Conservation (phyloP, 2,329 filamentous ascomycete genomes). For the Penicillium olsonii region DNA sequence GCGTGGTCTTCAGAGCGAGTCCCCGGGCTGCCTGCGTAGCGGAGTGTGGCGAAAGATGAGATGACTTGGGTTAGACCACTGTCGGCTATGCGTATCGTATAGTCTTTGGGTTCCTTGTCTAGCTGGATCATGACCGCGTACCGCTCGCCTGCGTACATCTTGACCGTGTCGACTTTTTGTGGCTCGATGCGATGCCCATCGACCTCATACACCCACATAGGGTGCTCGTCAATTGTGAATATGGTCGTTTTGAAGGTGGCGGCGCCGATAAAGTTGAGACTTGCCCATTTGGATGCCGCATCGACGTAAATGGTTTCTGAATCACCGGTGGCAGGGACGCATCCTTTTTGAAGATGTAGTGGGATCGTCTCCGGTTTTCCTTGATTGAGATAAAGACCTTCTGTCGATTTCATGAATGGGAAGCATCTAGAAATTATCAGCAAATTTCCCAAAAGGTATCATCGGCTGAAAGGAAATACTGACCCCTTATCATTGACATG, state of each 20-base stretch:
- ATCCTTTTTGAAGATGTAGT: background rate
- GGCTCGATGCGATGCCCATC: conserved; percentile 44
- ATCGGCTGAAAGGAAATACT: background rate
- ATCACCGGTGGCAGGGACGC: background rate
- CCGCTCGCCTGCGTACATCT: conserved; percentile 33
- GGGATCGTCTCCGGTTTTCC: background rate
- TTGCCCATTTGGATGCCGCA: background rate
- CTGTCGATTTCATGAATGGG: conserved; percentile 10
- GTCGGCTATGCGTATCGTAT: conserved; percentile 56
- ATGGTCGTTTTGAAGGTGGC: conserved; percentile 41
- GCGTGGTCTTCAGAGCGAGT: background rate
- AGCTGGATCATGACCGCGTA: conserved; percentile 45
- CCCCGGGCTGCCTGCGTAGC: background rate
- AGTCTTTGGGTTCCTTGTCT: conserved; percentile 49
- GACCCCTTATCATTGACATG: conserved; percentile 23
- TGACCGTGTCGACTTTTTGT: conserved; percentile 32
- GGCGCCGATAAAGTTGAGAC: background rate
- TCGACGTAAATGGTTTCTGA: background rate
- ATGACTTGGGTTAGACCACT: conserved; percentile 52
- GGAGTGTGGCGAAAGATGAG: background rate
- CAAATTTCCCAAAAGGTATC: background rate
- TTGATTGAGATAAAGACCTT: background rate
- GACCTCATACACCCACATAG: conserved; percentile 41
- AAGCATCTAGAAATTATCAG: conserved; percentile 12
- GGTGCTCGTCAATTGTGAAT: conserved; percentile 45